Evolutionary conservation across 768 basidiomycete genomes (phyloP).

Genomic region (Hericium erinaceus): DNA sequence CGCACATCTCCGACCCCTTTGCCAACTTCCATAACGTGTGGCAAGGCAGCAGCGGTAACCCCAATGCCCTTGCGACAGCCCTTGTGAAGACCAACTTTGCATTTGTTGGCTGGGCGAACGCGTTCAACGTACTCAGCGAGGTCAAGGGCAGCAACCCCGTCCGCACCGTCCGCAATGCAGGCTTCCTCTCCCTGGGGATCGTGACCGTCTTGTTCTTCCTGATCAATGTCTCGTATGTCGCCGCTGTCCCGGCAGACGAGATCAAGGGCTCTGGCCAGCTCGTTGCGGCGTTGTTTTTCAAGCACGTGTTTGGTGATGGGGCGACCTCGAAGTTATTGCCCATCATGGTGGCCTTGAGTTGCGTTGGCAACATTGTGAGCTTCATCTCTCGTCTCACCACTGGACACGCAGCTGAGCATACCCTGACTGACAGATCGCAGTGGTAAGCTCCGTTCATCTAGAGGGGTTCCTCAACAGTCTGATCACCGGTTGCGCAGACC

Average conservation of each 20-base stretch:
- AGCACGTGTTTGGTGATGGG: slow-evolving; percentile 35
- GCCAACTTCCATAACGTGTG: slow-evolving; percentile 23
- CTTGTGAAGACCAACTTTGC: slow-evolving; percentile 23
- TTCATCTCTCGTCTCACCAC: slow-evolving; percentile 10
- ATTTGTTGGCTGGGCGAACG: slow-evolving; percentile 29
- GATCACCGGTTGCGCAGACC: slow-evolving; percentile 9
- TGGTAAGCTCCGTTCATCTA: slow-evolving; percentile 7
- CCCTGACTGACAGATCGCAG: slow-evolving; percentile 7
- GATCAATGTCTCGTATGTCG: slow-evolving; percentile 32
- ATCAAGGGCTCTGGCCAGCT: slow-evolving; percentile 35
- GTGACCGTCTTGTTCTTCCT: slow-evolving; percentile 41
- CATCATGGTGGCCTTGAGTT: slow-evolving; percentile 10
- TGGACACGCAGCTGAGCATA: too few species aligned
- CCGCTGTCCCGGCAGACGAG: slow-evolving; percentile 33
- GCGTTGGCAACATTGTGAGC: slow-evolving; percentile 20
- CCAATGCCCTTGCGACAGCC: slow-evolving; percentile 19
- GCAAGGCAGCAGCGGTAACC: slow-evolving; percentile 18
- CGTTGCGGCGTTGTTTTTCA: slow-evolving; percentile 41
- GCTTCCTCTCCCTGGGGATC: slow-evolving; percentile 34
- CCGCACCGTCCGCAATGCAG: slow-evolving; percentile 36
- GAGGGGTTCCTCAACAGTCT: neutral
- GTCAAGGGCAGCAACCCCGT: slow-evolving; percentile 28
- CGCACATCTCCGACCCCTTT: slow-evolving; percentile 19
- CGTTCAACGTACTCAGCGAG: slow-evolving; percentile 39
- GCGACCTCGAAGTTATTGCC: slow-evolving; percentile 16